These are phyloP conservation scores for Arthroderma uncinatum DNA, from an alignment of 2,329 filamentous ascomycete genomes.

Conservation along the genomic window DNA sequence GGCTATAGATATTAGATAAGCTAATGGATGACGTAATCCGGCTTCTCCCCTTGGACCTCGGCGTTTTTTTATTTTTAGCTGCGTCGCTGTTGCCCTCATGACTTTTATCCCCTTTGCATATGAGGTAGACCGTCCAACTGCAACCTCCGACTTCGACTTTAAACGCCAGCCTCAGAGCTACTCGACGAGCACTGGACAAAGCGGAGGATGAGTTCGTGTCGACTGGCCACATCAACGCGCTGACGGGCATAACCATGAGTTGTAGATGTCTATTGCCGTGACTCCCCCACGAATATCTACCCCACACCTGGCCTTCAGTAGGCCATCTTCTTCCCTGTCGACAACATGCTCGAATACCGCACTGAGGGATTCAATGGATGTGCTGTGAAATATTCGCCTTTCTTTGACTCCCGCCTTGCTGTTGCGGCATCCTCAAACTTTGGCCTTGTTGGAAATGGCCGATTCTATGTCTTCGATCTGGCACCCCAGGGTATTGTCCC, in stretches of 20 bases:
- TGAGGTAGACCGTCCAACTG: no score
- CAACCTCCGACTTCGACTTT: no score
- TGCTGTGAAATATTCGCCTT: slow-evolving; percentile 95
- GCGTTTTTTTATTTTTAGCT: background rate
- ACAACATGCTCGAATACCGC: slow-evolving; percentile 78
- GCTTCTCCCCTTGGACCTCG: background rate
- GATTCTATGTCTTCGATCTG: slow-evolving; percentile 71
- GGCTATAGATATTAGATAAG: background rate
- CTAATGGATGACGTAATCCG: background rate
- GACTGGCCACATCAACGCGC: background rate
- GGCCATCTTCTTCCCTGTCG: background rate
- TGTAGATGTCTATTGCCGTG: background rate
- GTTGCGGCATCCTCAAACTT: slow-evolving; percentile 90
- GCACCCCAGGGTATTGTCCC: slow-evolving; percentile 73
- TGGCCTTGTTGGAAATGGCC: slow-evolving; percentile 90
- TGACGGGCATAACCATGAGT: background rate
- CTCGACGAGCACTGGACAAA: background rate
- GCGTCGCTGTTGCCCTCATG: background rate
- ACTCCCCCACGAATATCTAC: background rate
- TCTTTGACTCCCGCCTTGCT: slow-evolving; percentile 88
- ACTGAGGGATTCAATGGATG: slow-evolving; percentile 93
- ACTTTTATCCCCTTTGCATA: background rate
- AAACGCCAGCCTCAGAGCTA: background rate
- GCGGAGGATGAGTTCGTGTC: background rate
- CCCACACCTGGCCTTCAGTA: background rate